These are phyloP conservation scores for Phaseolus coccineus DNA, from an alignment of 331 rosid species.

Conservation along the genomic window DNA sequence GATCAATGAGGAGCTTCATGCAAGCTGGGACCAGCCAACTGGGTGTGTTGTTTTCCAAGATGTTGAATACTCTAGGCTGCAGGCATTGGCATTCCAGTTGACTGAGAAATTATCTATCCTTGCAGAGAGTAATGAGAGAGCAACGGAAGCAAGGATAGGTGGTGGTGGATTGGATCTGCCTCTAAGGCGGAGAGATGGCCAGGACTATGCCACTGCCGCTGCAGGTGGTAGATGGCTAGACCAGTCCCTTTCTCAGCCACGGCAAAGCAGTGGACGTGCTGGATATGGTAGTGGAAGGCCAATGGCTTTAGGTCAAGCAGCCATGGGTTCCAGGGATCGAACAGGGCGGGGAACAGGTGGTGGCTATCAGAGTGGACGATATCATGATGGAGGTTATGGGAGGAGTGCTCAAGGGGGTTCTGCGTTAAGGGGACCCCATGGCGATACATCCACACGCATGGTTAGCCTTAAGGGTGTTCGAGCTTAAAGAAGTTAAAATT, in stretches of 20 bases:
- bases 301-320: slow-evolving; percentile 59
- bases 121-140: slow-evolving; percentile 89
- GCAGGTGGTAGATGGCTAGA: slow-evolving; percentile 80
- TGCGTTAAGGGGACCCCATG: slow-evolving; percentile 66
- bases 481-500: slow-evolving; percentile 40
- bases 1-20: slow-evolving; percentile 89
- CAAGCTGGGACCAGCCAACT: slow-evolving; percentile 81
- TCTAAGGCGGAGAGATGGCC: slow-evolving; percentile 74
- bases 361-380: slow-evolving; percentile 61
- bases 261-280: slow-evolving; percentile 75
- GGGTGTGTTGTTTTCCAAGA: slow-evolving; percentile 69
- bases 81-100: slow-evolving; percentile 77
- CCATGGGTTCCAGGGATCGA: slow-evolving; percentile 65
- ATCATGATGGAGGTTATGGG: slow-evolving; percentile 63
- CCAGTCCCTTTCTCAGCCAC: slow-evolving; percentile 59
- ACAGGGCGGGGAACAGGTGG: slow-evolving; percentile 58
- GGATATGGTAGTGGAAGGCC: slow-evolving; percentile 68
- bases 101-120: slow-evolving; percentile 76
- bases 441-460: slow-evolving; percentile 75
- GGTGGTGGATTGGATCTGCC: slow-evolving; percentile 87
- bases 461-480: slow-evolving; percentile 75
- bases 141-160: slow-evolving; percentile 74
- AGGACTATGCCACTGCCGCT: slow-evolving; percentile 63
- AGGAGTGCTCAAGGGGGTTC: slow-evolving; percentile 61
- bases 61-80: slow-evolving; percentile 67